Percentiles rank a stretch among this genome's conserved stretches.
These are phyloP conservation scores for Pythium plurisporium DNA, from an alignment of 352 stramenopile genomes.

Conservation along the genomic window DNA sequence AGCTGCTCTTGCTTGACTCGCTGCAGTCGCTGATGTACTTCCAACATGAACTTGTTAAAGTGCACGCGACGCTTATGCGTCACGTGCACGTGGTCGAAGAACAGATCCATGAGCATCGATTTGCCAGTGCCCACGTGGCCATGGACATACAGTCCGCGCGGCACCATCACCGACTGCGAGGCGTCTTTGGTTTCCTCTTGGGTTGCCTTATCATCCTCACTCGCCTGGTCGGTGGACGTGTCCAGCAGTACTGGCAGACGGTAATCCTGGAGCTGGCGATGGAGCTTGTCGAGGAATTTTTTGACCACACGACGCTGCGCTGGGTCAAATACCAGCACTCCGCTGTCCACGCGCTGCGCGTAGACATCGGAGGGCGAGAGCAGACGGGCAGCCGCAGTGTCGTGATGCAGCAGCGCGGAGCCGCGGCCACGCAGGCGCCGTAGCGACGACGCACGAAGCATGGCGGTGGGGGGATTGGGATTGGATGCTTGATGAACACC, in stretches of 20 bases:
- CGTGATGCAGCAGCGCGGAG: constrained; percentile 1
- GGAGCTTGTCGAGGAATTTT: constrained; percentile 60
- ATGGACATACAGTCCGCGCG: constrained; percentile 92
- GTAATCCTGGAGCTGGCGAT: constrained; percentile 49
- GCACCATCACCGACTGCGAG: constrained; percentile 34
- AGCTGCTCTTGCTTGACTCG: constrained; percentile 87
- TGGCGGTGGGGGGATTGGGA: too few species aligned
- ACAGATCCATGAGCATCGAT: constrained; percentile 96
- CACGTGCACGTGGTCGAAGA: constrained; percentile 68
- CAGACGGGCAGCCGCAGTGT: neutral
- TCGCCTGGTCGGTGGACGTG: neutral
- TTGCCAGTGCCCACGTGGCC: constrained; percentile 95
- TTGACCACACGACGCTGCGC: constrained; percentile 18
- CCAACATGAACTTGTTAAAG: constrained; percentile 97
- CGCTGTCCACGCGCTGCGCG: constrained; percentile 7
- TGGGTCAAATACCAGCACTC: constrained; percentile 15
- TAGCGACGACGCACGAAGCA: neutral
- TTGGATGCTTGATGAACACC: neutral
- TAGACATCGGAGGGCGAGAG: constrained; percentile 13
- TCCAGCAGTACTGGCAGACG: constrained; percentile 30
- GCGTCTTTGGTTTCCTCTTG: neutral
- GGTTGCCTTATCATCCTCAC: neutral
- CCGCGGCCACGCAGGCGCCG: neutral
- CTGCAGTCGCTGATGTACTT: constrained; percentile 93
- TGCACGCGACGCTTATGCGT: constrained; percentile 90